Base-by-base conservation (phyloP, 768 basidiomycete genomes). In the Pulveroboletus frians region DNA sequence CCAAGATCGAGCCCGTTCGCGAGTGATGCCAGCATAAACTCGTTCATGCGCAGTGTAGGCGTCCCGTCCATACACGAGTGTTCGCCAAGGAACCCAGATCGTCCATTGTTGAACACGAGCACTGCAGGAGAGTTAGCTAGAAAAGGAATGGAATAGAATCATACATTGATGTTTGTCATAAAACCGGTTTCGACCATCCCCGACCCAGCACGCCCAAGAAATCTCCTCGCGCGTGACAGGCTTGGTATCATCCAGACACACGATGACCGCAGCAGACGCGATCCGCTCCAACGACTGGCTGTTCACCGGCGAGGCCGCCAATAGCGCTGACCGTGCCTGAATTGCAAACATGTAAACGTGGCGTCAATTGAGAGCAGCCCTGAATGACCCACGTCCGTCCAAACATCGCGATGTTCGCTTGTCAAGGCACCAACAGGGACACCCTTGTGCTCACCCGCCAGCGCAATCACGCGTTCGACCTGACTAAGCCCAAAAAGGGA, bases 121-220 rank as follows among this genome's bases (percentile, higher is more conserved):
- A 97, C 92, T 93, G 34, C 38, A 46, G 9, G 26, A 34, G 49
- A 9, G 42, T 52, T 42, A 46, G 46, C 21, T 46, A 46, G n/a
- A 27, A 50, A n/a, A 11, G 2, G 50, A 37, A 31, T 13, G 17
- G 27, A 26, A 46, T 3, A 23, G 15, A 37, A 20, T 39, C 85
- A 30, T 64, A 92, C 91, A 61, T 63, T 98, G 90, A 63, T 98
- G 95, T 69, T 99, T 99, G 74, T 98, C 96, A 63, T 85, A 97
- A 76, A 88, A 99, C 51, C 95, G 74, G 66, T 95, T 96, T 43
- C 83, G 74, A 20, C 92, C 94, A 57, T 95, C 80, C 29, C 93
- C 95, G 20, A 84, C 84, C 93, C 95, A 97, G 42, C 82, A 80
- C 17, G 70, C 74, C 84, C 88, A 87, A 48, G 87, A 87, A 11